Conservation (phyloP, 1,284 basidiomycete species). For the Microbotryomycetes sp. region DNA sequence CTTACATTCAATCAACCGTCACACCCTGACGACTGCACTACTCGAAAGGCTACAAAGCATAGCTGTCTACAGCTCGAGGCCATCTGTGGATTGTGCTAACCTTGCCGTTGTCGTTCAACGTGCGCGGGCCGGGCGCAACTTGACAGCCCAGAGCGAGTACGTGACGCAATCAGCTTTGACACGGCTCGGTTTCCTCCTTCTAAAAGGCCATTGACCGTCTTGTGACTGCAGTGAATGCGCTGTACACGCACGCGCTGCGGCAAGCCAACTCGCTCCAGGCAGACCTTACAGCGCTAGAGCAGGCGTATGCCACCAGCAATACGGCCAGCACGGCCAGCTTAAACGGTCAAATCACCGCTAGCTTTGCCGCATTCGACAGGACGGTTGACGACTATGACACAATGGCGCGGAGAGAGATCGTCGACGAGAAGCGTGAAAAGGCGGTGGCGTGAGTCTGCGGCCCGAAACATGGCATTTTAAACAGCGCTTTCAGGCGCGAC, state of each 20-base stretch:
- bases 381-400: slow-evolving; percentile 94
- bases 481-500: neutral
- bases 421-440: slow-evolving; percentile 89
- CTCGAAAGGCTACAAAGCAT: too few species aligned
- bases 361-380: slow-evolving; percentile 79
- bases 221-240: slow-evolving; percentile 80
- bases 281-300: slow-evolving; percentile 52
- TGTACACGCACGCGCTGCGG: slow-evolving; percentile 85
- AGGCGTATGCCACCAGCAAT: slow-evolving; percentile 7
- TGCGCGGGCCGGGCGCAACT: too few species aligned
- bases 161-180: too few species aligned
- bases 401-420: slow-evolving; percentile 88
- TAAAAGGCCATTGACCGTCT: too few species aligned
- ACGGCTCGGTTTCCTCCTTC: too few species aligned
- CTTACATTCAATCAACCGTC: too few species aligned
- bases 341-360: slow-evolving; percentile 82
- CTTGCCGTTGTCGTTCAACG: too few species aligned
- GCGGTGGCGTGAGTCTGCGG: slow-evolving; percentile 64
- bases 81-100: too few species aligned
- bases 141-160: too few species aligned
- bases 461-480: neutral
- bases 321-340: slow-evolving; percentile 19
- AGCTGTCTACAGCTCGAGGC: too few species aligned
- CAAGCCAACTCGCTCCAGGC: slow-evolving; percentile 81
- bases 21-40: too few species aligned